Percentiles rank a stretch among this genome's conserved stretches.
These are phyloP conservation scores for Colletotrichum sp. DNA, from an alignment of 2,329 filamentous ascomycete genomes.

Conservation along the genomic window DNA sequence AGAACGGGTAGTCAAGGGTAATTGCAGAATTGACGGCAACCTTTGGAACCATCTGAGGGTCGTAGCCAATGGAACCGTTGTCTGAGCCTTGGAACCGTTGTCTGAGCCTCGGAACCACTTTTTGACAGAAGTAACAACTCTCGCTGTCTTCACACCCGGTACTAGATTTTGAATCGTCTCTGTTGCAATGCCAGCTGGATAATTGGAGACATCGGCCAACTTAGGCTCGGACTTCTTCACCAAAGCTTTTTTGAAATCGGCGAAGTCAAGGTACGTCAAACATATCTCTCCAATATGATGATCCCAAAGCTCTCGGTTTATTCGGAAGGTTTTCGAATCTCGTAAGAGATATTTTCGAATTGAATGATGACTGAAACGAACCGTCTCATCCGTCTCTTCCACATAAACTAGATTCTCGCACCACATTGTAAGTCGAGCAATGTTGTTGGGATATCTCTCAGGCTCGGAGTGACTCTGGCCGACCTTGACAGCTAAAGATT, in stretches of 20 bases:
- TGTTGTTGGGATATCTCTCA: constrained; percentile 29
- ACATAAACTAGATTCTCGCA: constrained; percentile 37
- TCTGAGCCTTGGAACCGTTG: too few species aligned
- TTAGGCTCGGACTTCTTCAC: not conserved
- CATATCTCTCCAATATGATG: constrained; percentile 38
- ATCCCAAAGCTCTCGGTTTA: constrained; percentile 30
- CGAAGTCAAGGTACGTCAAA: constrained; percentile 42
- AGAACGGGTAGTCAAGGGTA: too few species aligned
- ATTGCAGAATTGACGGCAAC: too few species aligned
- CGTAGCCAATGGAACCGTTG: too few species aligned
- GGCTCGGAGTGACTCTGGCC: constrained; percentile 14
- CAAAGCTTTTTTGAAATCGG: constrained; percentile 39
- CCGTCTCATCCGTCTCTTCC: constrained; percentile 31
- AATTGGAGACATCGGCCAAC: not conserved
- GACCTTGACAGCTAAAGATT: not conserved
- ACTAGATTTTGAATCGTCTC: too few species aligned
- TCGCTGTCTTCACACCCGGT: too few species aligned
- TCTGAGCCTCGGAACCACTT: too few species aligned
- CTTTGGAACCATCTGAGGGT: too few species aligned
- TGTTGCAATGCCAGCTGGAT: not conserved
- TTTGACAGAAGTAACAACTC: too few species aligned
- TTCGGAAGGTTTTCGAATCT: not conserved
- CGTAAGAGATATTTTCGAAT: constrained; percentile 34
- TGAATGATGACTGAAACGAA: constrained; percentile 38
- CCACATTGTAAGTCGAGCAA: constrained; percentile 31